Evolutionary conservation across 495 filamentous ascomycete species (phyloP), one percentile per base, ranked within the genome.

Genomic region (Daldinia decipiens): DNA sequence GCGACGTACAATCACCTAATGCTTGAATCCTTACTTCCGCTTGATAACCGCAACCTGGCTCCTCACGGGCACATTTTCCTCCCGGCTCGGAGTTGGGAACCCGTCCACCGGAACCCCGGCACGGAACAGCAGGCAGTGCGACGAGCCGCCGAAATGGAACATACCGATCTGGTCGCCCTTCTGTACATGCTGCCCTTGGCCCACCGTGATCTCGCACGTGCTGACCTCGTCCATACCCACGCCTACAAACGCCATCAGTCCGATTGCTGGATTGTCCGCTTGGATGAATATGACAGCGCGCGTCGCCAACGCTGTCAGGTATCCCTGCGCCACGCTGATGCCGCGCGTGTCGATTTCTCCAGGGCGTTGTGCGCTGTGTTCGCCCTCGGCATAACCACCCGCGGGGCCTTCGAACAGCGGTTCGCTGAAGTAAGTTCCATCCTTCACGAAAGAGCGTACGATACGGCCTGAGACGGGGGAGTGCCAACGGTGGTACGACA

Each of bases 401-500:
- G 56, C 74, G 12, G 65, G 43, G 1, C 81, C 84, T 54, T 88
- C 81, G 70, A 86, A 87, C 0, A 87, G 76, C 1, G 85, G 85
- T 74, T 91, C 89, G 21, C 84, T 85, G 76, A 87, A 94, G 77
- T 93, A 94, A 0, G 90, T 91, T 0, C 92, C 92, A 11, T 84
- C 80, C 3, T 82, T 68, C 5, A 89, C 80, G 64, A 83, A 86
- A 4, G 85, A 83, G 36, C 86, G 86, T 17, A 82, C 79, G 19
- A 92, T 76, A 27, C 68, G 85, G 1, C 90, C 90, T 2, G 76
- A 81, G 0, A 92, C 87, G 19, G 90, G 90, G 0, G 84, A 71
- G 74, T 92, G 89, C 90, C 90, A 92, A 4, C 89, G 85, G 74
- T 92, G 90, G 69, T 92, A 92, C 56, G 85, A 88, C 34, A 90